Evolutionary conservation across 129 eudicot genomes (phyloP).

Genomic region (Flaveria linearis): DNA sequence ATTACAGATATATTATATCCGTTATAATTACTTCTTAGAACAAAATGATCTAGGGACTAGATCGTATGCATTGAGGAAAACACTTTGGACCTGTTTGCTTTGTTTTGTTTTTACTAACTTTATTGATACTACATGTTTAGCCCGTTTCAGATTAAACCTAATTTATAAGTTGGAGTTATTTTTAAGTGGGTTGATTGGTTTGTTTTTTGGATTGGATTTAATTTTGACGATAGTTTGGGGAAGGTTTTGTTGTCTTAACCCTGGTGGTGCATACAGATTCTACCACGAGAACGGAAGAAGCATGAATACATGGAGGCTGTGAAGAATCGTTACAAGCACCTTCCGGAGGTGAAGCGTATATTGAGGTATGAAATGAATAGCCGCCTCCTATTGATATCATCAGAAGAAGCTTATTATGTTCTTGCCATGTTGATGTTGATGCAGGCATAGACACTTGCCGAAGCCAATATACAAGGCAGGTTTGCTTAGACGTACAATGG

Average conservation of each 20-base stretch:
- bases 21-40: not conserved
- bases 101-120: not conserved
- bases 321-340: conserved; percentile 92
- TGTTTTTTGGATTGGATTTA: too few relatives aligned
- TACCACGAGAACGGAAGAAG: conserved; percentile 90
- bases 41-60: not conserved
- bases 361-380: conserved; percentile 54
- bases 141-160: not conserved
- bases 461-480: conserved; percentile 80
- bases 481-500: conserved; percentile 58
- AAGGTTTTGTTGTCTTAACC: conserved; percentile 6
- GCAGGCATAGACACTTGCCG: conserved; percentile 95
- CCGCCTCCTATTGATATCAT: not conserved
- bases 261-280: conserved; percentile 53
- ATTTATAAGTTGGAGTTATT: not conserved
- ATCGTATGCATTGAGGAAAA: not conserved
- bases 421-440: not conserved
- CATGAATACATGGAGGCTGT: conserved; percentile 87
- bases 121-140: not conserved
- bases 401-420: too few relatives aligned
- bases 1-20: not conserved
- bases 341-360: conserved; percentile 91
- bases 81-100: not conserved
- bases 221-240: not conserved
- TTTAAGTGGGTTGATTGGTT: not conserved